These are phyloP conservation scores for Elsinoe fawcettii DNA, from an alignment of 2,329 filamentous ascomycete species.

Conservation along the genomic window DNA sequence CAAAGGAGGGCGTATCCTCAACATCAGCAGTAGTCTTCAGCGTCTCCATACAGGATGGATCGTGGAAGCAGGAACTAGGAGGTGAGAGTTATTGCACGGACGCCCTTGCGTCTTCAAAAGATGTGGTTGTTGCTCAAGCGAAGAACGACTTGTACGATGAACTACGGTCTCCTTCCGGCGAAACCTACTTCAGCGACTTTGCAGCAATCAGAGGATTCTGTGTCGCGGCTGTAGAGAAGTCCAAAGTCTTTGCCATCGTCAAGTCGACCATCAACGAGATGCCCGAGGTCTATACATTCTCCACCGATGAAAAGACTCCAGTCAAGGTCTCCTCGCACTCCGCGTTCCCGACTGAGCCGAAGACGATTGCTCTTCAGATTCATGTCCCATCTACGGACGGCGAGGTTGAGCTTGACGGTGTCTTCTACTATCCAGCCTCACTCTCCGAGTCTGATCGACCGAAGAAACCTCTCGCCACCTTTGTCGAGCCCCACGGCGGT, in stretches of 20 bases:
- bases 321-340: constrained; percentile 23
- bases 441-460: constrained; percentile 6
- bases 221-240: constrained; percentile 9
- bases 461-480: constrained; percentile 25
- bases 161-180: constrained; percentile 19
- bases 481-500: constrained; percentile 34
- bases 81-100: constrained; percentile 20
- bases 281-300: constrained; percentile 27
- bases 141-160: constrained; percentile 22
- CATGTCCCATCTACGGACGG: constrained; percentile 26
- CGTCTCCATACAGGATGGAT: constrained; percentile 4
- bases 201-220: background rate
- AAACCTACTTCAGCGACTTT: constrained; percentile 17
- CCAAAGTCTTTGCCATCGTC: constrained; percentile 25
- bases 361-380: constrained; percentile 24
- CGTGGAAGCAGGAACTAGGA: constrained; percentile 18
- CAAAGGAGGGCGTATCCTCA: background rate
- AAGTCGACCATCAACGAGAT: constrained; percentile 25
- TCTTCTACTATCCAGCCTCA: constrained; percentile 24
- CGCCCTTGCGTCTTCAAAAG: constrained; percentile 16
- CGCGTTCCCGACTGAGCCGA: constrained; percentile 18
- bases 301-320: constrained; percentile 18
- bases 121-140: constrained; percentile 20
- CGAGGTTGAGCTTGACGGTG: constrained; percentile 25
- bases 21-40: background rate